Evolutionary conservation across 2,329 filamentous ascomycete species (phyloP).

Genomic region (Aspergillus oerlinghausenensis): DNA sequence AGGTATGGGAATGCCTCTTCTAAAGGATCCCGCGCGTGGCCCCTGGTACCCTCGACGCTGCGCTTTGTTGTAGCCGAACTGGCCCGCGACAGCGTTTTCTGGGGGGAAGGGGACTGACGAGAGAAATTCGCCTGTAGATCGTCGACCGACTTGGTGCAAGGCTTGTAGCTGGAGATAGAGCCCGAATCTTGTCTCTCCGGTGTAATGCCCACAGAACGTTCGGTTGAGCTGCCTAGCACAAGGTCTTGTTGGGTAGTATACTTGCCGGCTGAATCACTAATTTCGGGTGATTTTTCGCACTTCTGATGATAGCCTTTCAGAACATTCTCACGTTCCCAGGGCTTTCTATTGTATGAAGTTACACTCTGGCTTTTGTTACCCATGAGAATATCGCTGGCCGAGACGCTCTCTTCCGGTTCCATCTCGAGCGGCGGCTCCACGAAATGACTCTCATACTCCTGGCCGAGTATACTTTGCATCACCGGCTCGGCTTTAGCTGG

Average conservation of each 20-base stretch:
- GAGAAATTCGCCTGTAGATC: conserved; percentile 15
- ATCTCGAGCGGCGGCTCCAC: conserved; percentile 56
- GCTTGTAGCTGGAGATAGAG: conserved; percentile 20
- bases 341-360: conserved; percentile 48
- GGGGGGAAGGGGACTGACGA: conserved; percentile 27
- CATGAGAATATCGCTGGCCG: conserved; percentile 13
- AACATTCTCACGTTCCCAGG: conserved; percentile 48
- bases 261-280: conserved; percentile 11
- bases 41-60: conserved; percentile 47
- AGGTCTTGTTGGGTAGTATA: conserved; percentile 11
- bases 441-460: conserved; percentile 49
- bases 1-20: conserved; percentile 66
- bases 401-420: conserved; percentile 35
- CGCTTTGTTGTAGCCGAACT: conserved; percentile 31
- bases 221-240: conserved; percentile 11
- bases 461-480: conserved; percentile 57
- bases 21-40: conserved; percentile 60
- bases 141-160: conserved; percentile 11
- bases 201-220: conserved; percentile 13
- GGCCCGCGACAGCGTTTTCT: conserved; percentile 24
- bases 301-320: conserved; percentile 49
- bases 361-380: conserved; percentile 24
- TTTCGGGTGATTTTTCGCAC: conserved; percentile 10
- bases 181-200: conserved; percentile 22
- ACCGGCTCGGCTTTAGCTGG: conserved; percentile 47